phyloP scores from a whole-genome alignment of 768 basidiomycete genomes.

The Termitomyces sp. region DNA sequence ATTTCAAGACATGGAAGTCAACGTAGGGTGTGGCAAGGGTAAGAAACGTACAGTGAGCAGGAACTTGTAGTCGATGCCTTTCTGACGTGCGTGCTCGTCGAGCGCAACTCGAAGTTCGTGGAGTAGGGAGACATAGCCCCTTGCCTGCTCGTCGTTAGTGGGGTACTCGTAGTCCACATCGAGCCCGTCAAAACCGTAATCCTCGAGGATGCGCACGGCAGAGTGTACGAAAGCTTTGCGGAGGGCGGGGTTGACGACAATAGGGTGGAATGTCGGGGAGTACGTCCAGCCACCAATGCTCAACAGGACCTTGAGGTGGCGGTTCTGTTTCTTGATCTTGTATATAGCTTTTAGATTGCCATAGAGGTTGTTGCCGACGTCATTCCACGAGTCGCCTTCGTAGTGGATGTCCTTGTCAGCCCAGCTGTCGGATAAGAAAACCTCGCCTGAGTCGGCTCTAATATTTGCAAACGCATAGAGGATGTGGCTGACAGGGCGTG shows the following conservation, averaged over 20 bases:
- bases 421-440: slow-evolving; percentile 86
- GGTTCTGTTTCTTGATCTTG: slow-evolving; percentile 80
- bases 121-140: slow-evolving; percentile 80
- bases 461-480: slow-evolving; percentile 93
- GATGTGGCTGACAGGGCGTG: slow-evolving; percentile 54
- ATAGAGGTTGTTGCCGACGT: slow-evolving; percentile 84
- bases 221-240: slow-evolving; percentile 78
- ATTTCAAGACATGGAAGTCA: neutral
- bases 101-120: slow-evolving; percentile 69
- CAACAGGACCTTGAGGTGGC: slow-evolving; percentile 75
- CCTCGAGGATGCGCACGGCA: slow-evolving; percentile 75
- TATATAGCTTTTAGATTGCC: slow-evolving; percentile 95
- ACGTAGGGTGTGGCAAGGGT: neutral
- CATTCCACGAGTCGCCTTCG: slow-evolving; percentile 93
- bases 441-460: slow-evolving; percentile 78
- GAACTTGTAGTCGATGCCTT: slow-evolving; percentile 57
- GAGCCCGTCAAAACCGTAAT: slow-evolving; percentile 89
- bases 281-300: slow-evolving; percentile 98
- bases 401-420: slow-evolving; percentile 98
- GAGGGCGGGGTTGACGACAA: slow-evolving; percentile 59
- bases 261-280: slow-evolving; percentile 80
- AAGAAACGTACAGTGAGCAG: slow-evolving; percentile 59
- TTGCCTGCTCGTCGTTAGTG: slow-evolving; percentile 66
- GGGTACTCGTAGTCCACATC: slow-evolving; percentile 97
- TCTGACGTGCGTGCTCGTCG: slow-evolving; percentile 63